phyloP scores from a whole-genome alignment of 108 stramenopile species.

The Nitzschia inconspicua region DNA sequence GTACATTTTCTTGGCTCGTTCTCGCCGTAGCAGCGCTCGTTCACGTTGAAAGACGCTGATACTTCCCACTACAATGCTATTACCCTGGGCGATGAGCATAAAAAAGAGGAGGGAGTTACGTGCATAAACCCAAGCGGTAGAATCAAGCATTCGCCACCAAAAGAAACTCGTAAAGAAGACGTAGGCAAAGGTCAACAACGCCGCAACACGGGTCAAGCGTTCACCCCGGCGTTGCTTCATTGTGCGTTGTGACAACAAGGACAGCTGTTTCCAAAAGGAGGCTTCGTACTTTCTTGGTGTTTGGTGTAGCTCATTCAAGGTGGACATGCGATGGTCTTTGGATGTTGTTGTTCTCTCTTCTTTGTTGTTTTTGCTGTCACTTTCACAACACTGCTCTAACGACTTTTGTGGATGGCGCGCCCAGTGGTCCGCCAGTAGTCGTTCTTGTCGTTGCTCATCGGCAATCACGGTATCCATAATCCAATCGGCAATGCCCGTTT shows the following conservation, averaged over 20 bases:
- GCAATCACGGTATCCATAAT: constrained; percentile 70
- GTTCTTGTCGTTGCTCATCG: constrained; percentile 12
- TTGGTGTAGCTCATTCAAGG: constrained; percentile 40
- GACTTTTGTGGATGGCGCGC: not conserved
- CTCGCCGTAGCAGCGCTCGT: constrained; percentile 56
- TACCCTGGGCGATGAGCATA: constrained; percentile 66
- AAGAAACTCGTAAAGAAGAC: constrained; percentile 52
- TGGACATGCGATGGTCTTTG: constrained; percentile 18
- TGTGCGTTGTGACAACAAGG: constrained; percentile 46
- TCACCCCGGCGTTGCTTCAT: constrained; percentile 71
- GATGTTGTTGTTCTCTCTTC: constrained; percentile 1
- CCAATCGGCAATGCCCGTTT: constrained; percentile 84
- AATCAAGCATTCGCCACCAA: constrained; percentile 65
- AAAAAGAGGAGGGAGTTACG: constrained; percentile 74
- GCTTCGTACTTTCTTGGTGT: constrained; percentile 48
- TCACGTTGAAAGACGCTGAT: constrained; percentile 62
- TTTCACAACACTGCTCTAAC: not conserved
- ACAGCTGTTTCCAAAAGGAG: constrained; percentile 45
- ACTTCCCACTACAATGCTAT: constrained; percentile 50
- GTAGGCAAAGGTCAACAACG: constrained; percentile 46
- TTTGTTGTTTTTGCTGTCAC: constrained; percentile 6
- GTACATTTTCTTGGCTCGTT: constrained; percentile 83
- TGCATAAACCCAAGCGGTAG: constrained; percentile 51
- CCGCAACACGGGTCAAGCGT: constrained; percentile 45
- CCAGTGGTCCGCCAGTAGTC: constrained; percentile 2